phyloP scores from a whole-genome alignment of 2,329 filamentous ascomycete species.

The Alternaria ethzedia region DNA sequence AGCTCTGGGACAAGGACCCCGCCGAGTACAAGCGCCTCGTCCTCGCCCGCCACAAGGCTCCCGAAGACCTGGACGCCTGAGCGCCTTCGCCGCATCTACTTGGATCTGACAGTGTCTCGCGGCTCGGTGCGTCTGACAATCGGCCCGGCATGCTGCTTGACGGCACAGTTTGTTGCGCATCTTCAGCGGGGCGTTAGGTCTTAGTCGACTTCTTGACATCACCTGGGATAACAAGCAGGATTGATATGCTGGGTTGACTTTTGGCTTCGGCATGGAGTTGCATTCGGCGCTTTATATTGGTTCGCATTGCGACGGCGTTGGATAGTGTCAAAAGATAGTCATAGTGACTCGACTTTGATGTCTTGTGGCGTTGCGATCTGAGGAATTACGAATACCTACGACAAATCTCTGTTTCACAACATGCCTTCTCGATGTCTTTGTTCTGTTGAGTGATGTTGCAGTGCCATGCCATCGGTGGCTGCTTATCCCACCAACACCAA shows the following conservation, averaged over 20 bases:
- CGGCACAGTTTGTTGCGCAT: constrained; percentile 6
- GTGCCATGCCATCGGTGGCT: neutral
- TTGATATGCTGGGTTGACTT: neutral
- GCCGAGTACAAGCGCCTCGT: constrained; percentile 83
- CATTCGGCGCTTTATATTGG: neutral
- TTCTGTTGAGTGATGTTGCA: neutral
- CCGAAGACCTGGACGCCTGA: constrained; percentile 51
- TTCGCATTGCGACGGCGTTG: constrained; percentile 17
- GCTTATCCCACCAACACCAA: neutral
- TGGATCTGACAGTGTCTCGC: neutral
- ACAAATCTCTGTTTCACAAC: neutral
- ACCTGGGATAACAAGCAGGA: neutral
- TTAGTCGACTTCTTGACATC: neutral
- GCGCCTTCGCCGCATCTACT: neutral
- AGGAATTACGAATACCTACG: neutral
- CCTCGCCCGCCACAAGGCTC: constrained; percentile 65
- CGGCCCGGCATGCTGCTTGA: constrained; percentile 1
- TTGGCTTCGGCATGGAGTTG: constrained; percentile 8
- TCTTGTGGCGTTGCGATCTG: neutral
- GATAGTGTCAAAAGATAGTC: neutral
- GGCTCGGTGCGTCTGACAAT: constrained; percentile 8
- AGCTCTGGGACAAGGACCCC: constrained; percentile 90
- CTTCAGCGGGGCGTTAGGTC: constrained; percentile 4
- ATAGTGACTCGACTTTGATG: neutral
- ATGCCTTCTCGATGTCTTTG: neutral